Evolutionary conservation across 129 eudicot species (phyloP), one percentile per base, ranked within the genome.

Genomic region (Kitagawia praeruptora): DNA sequence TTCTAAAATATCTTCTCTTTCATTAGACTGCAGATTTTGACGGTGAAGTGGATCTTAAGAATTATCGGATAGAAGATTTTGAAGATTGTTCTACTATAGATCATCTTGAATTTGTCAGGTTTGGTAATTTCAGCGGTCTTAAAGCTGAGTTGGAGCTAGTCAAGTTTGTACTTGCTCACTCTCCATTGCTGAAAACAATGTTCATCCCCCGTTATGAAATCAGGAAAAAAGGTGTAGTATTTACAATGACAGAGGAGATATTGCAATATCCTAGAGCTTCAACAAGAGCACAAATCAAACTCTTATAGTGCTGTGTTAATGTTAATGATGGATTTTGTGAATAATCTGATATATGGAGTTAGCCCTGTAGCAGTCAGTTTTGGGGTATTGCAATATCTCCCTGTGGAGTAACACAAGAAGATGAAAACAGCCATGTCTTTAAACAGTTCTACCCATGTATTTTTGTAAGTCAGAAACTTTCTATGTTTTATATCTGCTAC

Each of bases 221-320:
- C 25, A 39, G 18, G 0, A 0, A 37, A 39, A 16, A 37, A 45
- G 25, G 21, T 70, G 75, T 0, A 39, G 47, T 47, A 37, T 38
- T 6, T 0, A 39, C 27, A 39, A 18, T 70, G 27, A 46, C n/a
- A 8, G 25, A 38, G 41, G 47, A 70, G 46, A 70, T 37, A 0
- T 18, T 70, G 47, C 75, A 70, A 37, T 38, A 31, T 70, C 28
- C 75, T 70, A 70, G 25, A 39, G 47, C 75, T 14, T 70, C 75
- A 70, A 19, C 75, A 19, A 39, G 3, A 34, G 75, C 47, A 18
- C 25, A 70, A 19, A 70, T 70, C 44, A 34, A 14, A 39, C 6
- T 38, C 47, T 14, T 70, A 27, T 4, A 3, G 19, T 12, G 25
- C 47, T 39, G 15, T 28, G 41, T 4, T 66, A 41, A 34, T 1